phyloP scores from a whole-genome alignment of 306 rosid species.

The Prinsepia uniflora region DNA sequence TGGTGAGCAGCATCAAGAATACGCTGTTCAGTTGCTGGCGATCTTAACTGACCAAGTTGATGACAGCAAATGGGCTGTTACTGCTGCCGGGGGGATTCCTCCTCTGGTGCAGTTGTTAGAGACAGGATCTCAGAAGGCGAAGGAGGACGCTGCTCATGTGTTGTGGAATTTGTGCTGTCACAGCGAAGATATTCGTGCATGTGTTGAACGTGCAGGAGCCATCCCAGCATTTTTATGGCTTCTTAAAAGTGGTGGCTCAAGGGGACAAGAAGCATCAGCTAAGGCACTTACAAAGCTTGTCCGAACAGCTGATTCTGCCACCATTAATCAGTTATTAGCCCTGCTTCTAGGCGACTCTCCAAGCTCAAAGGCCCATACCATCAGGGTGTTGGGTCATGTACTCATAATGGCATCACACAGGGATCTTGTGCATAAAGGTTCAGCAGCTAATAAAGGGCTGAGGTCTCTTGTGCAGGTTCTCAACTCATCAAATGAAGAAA shows the following conservation, averaged over 20 bases:
- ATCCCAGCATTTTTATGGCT: constrained; percentile 87
- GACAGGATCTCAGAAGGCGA: constrained; percentile 87
- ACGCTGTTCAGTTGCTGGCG: constrained; percentile 79
- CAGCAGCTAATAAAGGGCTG: constrained; percentile 81
- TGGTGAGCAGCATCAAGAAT: constrained; percentile 95
- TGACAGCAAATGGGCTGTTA: constrained; percentile 99
- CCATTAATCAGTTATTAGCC: constrained; percentile 81
- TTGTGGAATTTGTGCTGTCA: constrained; percentile 90
- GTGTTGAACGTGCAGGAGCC: constrained; percentile 78
- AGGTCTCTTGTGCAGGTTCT: constrained; percentile 85
- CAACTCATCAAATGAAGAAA: constrained; percentile 72
- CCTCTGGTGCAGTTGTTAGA: constrained; percentile 89
- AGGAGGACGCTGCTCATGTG: constrained; percentile 91
- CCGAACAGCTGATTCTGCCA: constrained; percentile 79
- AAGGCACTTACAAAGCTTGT: constrained; percentile 85
- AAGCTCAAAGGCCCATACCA: constrained; percentile 64
- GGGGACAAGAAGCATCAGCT: constrained; percentile 91
- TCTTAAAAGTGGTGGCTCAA: constrained; percentile 74
- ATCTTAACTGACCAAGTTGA: constrained; percentile 82
- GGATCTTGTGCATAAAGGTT: constrained; percentile 71
- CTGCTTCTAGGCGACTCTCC: constrained; percentile 84
- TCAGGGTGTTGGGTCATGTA: constrained; percentile 82
- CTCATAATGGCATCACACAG: constrained; percentile 67
- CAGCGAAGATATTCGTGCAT: constrained; percentile 95
- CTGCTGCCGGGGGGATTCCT: constrained; percentile 99